These are phyloP conservation scores for Penicillium polonicum DNA, from an alignment of 2,329 filamentous ascomycete species.

Conservation along the genomic window DNA sequence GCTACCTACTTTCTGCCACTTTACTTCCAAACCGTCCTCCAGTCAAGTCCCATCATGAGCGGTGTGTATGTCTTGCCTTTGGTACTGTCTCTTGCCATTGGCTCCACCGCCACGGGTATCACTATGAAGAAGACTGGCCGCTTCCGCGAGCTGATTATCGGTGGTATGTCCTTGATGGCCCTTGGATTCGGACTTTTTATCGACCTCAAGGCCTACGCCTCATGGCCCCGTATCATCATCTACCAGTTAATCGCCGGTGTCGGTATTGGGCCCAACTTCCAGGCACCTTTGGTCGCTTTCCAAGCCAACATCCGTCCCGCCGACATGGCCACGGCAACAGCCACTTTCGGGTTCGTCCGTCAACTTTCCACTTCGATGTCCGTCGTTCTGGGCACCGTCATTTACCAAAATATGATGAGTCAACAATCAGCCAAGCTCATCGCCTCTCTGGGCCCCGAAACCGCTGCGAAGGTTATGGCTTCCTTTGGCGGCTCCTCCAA, in stretches of 20 bases:
- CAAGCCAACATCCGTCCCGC: slow-evolving; percentile 60
- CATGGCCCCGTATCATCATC: slow-evolving; percentile 49
- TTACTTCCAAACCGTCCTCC: slow-evolving; percentile 77
- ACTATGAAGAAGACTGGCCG: slow-evolving; percentile 71
- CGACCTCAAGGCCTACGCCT: slow-evolving; percentile 54
- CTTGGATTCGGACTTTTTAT: slow-evolving; percentile 68
- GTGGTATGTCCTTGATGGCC: slow-evolving; percentile 58
- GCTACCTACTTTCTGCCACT: slow-evolving; percentile 78
- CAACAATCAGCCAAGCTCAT: slow-evolving; percentile 32
- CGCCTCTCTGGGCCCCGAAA: slow-evolving; percentile 31
- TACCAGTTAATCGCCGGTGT: slow-evolving; percentile 62
- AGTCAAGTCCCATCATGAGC: slow-evolving; percentile 66
- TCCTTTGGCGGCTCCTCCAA: slow-evolving; percentile 40
- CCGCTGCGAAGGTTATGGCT: slow-evolving; percentile 24
- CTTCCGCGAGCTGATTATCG: slow-evolving; percentile 62
- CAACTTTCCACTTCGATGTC: slow-evolving; percentile 59
- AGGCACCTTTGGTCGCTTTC: slow-evolving; percentile 62
- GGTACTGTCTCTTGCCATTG: slow-evolving; percentile 64
- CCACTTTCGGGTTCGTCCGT: slow-evolving; percentile 61
- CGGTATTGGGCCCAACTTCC: slow-evolving; percentile 63
- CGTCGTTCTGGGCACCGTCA: slow-evolving; percentile 58
- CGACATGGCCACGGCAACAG: slow-evolving; percentile 63
- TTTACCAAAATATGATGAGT: slow-evolving; percentile 43
- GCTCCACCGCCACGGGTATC: slow-evolving; percentile 62
- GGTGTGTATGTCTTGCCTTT: slow-evolving; percentile 73